phyloP scores from a whole-genome alignment of 148 eudicot genomes.

The Drosera capensis region DNA sequence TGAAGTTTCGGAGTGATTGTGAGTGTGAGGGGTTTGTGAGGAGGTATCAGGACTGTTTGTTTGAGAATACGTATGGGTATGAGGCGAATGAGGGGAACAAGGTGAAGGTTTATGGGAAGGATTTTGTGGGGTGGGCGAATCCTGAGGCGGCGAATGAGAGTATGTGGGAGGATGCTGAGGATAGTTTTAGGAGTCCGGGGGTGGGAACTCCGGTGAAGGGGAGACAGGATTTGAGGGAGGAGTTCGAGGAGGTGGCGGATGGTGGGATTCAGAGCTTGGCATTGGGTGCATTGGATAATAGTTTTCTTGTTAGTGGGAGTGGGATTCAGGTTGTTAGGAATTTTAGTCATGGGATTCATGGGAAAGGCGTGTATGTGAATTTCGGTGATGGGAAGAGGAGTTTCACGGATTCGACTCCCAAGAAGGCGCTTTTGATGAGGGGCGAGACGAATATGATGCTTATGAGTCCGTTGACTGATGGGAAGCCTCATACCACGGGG shows the following conservation, averaged over 20 bases:
- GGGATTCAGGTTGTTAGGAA: conserved; percentile 97
- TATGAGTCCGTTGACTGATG: conserved; percentile 68
- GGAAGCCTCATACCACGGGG: conserved; percentile 63
- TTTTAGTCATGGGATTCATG: conserved; percentile 90
- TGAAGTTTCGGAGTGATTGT: conserved; percentile 50
- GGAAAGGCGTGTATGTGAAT: conserved; percentile 84
- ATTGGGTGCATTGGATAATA: conserved; percentile 84
- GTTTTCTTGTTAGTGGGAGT: conserved; percentile 62
- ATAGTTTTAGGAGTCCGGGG: conserved; percentile 6
- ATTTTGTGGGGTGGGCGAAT: conserved; percentile 74
- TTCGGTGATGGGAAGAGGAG: conserved; percentile 29
- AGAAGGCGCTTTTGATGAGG: conserved; percentile 80
- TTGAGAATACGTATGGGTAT: conserved; percentile 78
- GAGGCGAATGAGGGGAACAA: conserved; percentile 54
- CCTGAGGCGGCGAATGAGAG: conserved; percentile 76
- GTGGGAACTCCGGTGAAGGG: conserved; percentile 13
- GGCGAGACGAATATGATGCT: conserved; percentile 93
- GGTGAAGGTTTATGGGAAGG: conserved; percentile 78
- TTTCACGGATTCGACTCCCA: conserved; percentile 35
- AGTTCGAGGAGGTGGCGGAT: conserved; percentile 67
- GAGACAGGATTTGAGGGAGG: conserved; percentile 55
- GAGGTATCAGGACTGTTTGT: conserved; percentile 58
- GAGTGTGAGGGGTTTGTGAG: conserved; percentile 39
- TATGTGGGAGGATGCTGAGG: conserved; percentile 77
- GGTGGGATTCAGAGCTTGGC: conserved; percentile 84